These are phyloP conservation scores for Vinca major DNA, from an alignment of 305 asterid genomes.

Conservation along the genomic window DNA sequence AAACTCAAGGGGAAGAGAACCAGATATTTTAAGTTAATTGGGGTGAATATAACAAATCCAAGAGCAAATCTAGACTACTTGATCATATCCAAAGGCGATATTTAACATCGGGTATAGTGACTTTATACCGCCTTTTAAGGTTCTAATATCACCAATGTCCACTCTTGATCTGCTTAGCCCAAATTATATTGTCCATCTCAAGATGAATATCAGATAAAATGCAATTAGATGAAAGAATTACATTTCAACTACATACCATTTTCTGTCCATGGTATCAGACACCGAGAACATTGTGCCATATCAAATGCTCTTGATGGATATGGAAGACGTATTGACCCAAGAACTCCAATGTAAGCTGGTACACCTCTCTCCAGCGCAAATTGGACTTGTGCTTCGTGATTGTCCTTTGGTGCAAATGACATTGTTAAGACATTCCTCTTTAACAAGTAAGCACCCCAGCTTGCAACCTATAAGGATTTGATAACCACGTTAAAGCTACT, in stretches of 20 bases:
- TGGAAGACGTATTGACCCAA: too few species aligned
- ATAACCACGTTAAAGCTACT: slow-evolving; percentile 17
- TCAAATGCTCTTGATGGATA: too few species aligned
- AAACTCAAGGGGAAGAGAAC: background rate
- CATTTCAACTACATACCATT: slow-evolving; percentile 19
- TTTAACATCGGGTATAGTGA: background rate
- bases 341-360: too few species aligned
- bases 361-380: too few species aligned
- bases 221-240: background rate
- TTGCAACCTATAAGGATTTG: background rate
- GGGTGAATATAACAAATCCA: background rate
- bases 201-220: background rate
- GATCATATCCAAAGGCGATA: background rate
- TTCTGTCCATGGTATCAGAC: too few species aligned
- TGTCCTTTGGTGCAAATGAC: too few species aligned
- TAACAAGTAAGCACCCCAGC: too few species aligned
- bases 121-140: background rate
- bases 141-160: slow-evolving; percentile 18
- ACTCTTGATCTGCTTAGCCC: background rate
- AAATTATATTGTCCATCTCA: background rate
- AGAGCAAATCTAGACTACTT: background rate
- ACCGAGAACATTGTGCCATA: too few species aligned
- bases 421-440: too few species aligned
- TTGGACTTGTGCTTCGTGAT: too few species aligned
- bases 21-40: background rate